Conservation (phyloP, 768 basidiomycete species). For the Chalciporus piperatus region DNA sequence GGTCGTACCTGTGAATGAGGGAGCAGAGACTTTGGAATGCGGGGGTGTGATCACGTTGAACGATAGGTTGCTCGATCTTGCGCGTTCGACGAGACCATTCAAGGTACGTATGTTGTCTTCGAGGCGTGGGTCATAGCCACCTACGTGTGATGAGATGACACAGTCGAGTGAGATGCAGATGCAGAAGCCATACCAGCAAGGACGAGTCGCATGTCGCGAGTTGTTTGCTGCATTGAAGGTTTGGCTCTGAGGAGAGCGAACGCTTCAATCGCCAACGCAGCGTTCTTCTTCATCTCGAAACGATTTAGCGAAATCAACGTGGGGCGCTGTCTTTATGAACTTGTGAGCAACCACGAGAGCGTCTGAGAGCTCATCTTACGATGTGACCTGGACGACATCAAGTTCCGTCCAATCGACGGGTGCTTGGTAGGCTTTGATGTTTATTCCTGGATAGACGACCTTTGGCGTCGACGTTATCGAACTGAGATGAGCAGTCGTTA, state of each 20-base stretch:
- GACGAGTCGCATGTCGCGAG: slow-evolving; percentile 60
- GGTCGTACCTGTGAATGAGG: slow-evolving; percentile 39
- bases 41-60: slow-evolving; percentile 55
- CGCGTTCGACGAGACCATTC: slow-evolving; percentile 54
- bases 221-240: slow-evolving; percentile 14
- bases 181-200: slow-evolving; percentile 60
- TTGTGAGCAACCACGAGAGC: not conserved
- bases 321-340: slow-evolving; percentile 50
- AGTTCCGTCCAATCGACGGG: slow-evolving; percentile 41
- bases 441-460: slow-evolving; percentile 97
- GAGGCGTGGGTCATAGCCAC: slow-evolving; percentile 87
- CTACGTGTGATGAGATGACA: slow-evolving; percentile 35
- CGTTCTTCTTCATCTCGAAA: slow-evolving; percentile 95
- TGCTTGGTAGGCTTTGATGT: slow-evolving; percentile 66
- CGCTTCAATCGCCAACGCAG: slow-evolving; percentile 71
- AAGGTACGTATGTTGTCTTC: slow-evolving; percentile 81
- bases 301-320: slow-evolving; percentile 89
- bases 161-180: not conserved
- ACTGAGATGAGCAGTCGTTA: slow-evolving; percentile 75
- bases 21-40: slow-evolving; percentile 37
- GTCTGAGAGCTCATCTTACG: slow-evolving; percentile 41
- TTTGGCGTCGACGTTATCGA: slow-evolving; percentile 58
- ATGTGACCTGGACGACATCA: slow-evolving; percentile 52
- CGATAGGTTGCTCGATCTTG: slow-evolving; percentile 52
- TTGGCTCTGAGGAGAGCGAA: slow-evolving; percentile 57